Conservation (phyloP, 2,329 filamentous ascomycete species). For the Phaeosphaeriaceae sp. region DNA sequence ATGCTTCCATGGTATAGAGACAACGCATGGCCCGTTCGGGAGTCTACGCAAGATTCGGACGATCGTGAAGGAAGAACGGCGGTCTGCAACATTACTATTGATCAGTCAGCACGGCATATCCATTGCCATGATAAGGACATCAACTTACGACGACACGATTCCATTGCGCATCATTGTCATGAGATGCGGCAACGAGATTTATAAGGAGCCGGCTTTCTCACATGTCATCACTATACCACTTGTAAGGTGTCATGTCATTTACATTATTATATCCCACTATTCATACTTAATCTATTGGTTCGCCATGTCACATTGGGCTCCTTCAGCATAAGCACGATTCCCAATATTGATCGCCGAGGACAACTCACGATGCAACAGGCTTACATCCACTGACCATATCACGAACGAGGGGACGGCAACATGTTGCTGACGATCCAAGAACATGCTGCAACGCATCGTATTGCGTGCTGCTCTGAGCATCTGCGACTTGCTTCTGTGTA, state of each 20-base stretch:
- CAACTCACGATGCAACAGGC: neutral
- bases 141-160: constrained; percentile 25
- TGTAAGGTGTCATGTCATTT: constrained; percentile 22
- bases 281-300: constrained; percentile 16
- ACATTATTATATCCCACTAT: constrained; percentile 29
- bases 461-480: neutral
- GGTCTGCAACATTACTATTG: neutral
- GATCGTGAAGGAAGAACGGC: neutral
- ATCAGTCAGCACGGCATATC: neutral
- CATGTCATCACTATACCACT: constrained; percentile 24
- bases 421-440: neutral
- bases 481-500: constrained; percentile 2
- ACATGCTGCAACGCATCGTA: constrained; percentile 8
- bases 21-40: neutral
- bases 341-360: neutral
- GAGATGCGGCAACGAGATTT: constrained; percentile 5
- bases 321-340: constrained; percentile 2
- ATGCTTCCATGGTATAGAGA: neutral
- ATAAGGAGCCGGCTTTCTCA: constrained; percentile 5
- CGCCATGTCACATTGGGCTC: constrained; percentile 7
- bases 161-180: constrained; percentile 4
- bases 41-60: neutral
- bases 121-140: constrained; percentile 1
- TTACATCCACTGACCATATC: neutral
- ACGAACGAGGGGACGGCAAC: neutral